Conservation (phyloP, 257 asterid genomes). For the Solanum tacnaense region DNA sequence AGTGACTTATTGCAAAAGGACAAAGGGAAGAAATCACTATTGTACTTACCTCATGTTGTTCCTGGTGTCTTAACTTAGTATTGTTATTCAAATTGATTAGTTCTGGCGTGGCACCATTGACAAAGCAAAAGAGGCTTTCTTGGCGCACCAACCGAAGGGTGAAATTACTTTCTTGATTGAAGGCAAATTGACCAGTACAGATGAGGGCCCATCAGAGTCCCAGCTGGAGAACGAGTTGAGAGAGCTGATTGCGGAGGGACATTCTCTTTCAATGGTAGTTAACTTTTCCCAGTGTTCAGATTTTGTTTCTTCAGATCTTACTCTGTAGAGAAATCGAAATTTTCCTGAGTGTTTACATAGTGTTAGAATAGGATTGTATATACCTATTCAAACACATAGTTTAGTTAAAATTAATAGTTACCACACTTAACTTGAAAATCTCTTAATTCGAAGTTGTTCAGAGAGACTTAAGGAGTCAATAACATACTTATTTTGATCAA, state of each 20-base stretch:
- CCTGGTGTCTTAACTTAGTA: not conserved
- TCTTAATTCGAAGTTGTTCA: not conserved
- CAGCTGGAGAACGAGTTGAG: slow-evolving; percentile 69
- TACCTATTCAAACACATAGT: not conserved
- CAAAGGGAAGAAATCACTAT: not conserved
- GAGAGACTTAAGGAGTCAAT: not conserved
- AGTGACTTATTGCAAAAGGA: not conserved
- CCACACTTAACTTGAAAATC: not conserved
- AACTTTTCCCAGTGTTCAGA: not conserved
- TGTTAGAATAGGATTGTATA: not conserved
- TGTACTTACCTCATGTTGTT: not conserved
- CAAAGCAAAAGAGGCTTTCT: slow-evolving; percentile 65
- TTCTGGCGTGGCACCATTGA: slow-evolving; percentile 81
- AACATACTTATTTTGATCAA: not conserved
- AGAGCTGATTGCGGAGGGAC: slow-evolving; percentile 62
- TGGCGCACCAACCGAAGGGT: slow-evolving; percentile 67
- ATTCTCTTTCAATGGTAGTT: slow-evolving; percentile 72
- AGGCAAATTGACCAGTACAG: slow-evolving; percentile 37
- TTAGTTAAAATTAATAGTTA: not conserved
- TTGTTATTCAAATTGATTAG: slow-evolving; percentile 23
- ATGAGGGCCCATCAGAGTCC: slow-evolving; percentile 51
- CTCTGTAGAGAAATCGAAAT: not conserved
- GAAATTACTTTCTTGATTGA: slow-evolving; percentile 86
- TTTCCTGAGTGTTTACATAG: not conserved
- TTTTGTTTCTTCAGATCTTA: not conserved